These are phyloP conservation scores for Microdochium bolleyi DNA, from an alignment of 2,329 filamentous ascomycete genomes.

Conservation along the genomic window DNA sequence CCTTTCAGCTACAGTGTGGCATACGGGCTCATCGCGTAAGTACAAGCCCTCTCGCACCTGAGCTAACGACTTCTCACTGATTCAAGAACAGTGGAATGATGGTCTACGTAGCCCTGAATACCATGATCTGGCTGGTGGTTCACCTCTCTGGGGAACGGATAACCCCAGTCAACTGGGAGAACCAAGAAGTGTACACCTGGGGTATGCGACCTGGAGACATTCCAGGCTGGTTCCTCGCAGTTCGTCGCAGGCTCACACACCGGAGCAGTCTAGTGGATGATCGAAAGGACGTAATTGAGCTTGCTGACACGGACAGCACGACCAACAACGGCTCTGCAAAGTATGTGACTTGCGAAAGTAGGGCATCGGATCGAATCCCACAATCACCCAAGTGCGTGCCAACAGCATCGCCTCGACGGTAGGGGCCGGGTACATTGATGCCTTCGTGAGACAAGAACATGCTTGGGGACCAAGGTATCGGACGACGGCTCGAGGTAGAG, in stretches of 20 bases:
- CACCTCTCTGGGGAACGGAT: conserved; percentile 35
- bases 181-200: conserved; percentile 48
- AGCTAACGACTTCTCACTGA: neutral
- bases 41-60: conserved; percentile 5
- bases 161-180: conserved; percentile 41
- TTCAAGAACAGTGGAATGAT: conserved; percentile 33
- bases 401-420: neutral
- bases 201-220: conserved; percentile 45
- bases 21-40: conserved; percentile 66
- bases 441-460: neutral
- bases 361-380: neutral
- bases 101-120: conserved; percentile 47
- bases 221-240: conserved; percentile 46
- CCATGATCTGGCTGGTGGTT: conserved; percentile 39
- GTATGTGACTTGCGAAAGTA: neutral
- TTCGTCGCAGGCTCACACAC: conserved; percentile 14
- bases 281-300: conserved; percentile 18
- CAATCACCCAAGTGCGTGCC: neutral
- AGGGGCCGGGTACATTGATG: no score
- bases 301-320: conserved; percentile 21
- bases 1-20: conserved; percentile 74
- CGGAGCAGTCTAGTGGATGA: conserved; percentile 6
- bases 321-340: conserved; percentile 14
- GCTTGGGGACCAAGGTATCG: neutral
- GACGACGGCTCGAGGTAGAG: no score